Evolutionary conservation across 2,329 filamentous ascomycete genomes (phyloP).

Genomic region (Neophaeococcomyces aloes): DNA sequence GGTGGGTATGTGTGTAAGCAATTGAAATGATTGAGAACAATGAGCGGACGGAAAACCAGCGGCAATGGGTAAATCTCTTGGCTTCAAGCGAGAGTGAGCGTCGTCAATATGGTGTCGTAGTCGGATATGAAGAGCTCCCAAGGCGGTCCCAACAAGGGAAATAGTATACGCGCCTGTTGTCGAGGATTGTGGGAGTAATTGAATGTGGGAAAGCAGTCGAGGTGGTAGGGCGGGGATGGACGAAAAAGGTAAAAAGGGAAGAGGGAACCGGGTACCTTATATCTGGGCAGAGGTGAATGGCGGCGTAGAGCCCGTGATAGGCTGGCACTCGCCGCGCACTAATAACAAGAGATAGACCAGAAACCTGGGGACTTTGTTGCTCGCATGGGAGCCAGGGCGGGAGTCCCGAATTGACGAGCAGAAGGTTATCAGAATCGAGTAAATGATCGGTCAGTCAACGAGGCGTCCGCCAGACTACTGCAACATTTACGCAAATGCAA

Average conservation of each 20-base stretch:
- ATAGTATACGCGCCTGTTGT: constrained; percentile 53
- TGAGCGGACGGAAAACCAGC: constrained; percentile 2
- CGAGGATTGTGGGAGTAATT: constrained; percentile 36
- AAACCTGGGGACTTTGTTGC: neutral
- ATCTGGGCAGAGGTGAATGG: constrained; percentile 14
- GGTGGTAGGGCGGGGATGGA: constrained; percentile 21
- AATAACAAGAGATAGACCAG: constrained; percentile 16
- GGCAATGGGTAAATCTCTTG: constrained; percentile 4
- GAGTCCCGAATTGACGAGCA: constrained; percentile 13
- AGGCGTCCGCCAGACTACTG: constrained; percentile 4
- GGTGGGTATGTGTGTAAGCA: constrained; percentile 24
- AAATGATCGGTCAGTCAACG: constrained; percentile 7
- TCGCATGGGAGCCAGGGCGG: constrained; percentile 10
- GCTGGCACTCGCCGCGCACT: constrained; percentile 14
- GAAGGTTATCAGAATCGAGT: constrained; percentile 2
- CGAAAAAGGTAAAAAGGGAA: constrained; percentile 37
- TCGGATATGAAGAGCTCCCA: constrained; percentile 16
- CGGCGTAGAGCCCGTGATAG: constrained; percentile 17
- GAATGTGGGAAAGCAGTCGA: constrained; percentile 10
- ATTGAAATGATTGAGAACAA: constrained; percentile 1
- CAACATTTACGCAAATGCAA: constrained; percentile 2
- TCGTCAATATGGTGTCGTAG: constrained; percentile 1
- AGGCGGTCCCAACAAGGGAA: constrained; percentile 48
- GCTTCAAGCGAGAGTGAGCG: constrained; percentile 7
- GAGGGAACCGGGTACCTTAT: constrained; percentile 34